phyloP scores from a whole-genome alignment of 768 basidiomycete species.

The Podaxis sp. region DNA sequence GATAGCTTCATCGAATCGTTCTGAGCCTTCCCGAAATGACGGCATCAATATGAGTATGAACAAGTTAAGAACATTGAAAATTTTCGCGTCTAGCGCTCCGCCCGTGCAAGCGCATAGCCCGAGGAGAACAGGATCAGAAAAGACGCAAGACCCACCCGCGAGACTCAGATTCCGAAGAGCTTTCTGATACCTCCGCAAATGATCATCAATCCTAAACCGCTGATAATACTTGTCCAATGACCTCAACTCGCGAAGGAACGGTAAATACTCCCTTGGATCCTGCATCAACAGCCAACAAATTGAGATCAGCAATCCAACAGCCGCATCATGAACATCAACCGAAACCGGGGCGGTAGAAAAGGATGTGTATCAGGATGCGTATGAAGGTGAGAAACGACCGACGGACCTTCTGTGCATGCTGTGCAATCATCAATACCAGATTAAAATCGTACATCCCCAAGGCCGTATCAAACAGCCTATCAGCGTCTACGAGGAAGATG shows the following conservation, averaged over 20 bases:
- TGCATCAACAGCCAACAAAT: constrained; percentile 28
- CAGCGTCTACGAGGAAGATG: constrained; percentile 95
- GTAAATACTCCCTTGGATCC: constrained; percentile 98
- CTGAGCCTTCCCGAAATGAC: constrained; percentile 45
- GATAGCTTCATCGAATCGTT: constrained; percentile 77
- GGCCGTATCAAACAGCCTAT: constrained; percentile 89
- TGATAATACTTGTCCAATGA: constrained; percentile 81
- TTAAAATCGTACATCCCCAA: constrained; percentile 99
- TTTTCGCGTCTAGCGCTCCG: no score
- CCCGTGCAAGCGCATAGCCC: background rate
- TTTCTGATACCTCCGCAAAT: constrained; percentile 72
- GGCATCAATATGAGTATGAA: background rate
- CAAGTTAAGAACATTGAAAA: background rate
- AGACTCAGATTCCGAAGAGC: constrained; percentile 74
- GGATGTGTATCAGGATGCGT: background rate
- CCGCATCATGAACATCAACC: background rate
- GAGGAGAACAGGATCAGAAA: background rate
- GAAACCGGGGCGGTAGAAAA: background rate
- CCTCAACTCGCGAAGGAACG: constrained; percentile 90
- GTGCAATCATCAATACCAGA: constrained; percentile 92
- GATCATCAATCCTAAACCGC: constrained; percentile 88
- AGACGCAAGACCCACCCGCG: constrained; percentile 53
- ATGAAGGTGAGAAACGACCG: background rate
- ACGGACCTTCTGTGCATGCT: constrained; percentile 91
- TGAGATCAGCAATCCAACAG: background rate